Evolutionary conservation across 257 asterid genomes (phyloP), one percentile per base, ranked within the genome.

Genomic region (Solanum corneliomulleri): DNA sequence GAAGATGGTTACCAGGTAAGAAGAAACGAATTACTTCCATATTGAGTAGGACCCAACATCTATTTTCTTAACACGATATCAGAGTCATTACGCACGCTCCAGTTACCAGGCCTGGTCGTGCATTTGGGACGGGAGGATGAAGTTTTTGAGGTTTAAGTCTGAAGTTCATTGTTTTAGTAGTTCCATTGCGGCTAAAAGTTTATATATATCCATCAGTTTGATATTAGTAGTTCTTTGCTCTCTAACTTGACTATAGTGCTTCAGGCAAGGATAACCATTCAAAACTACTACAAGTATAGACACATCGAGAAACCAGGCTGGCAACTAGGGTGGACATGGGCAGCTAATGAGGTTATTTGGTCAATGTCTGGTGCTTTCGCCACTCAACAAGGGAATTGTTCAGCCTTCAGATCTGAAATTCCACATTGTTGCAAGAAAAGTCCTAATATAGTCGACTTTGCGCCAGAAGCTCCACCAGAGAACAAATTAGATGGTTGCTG

Each of bases 291-390:
- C 75, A 92, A 88, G 91, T 94, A 94, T 69, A 95, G 95, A 14
- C 95, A 94, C 29, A 90, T 93, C 3, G 95, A 91, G 84, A 86
- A 66, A 35, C 95, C 94, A 27, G 98, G 98, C n/a, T 94, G 98
- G 98, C 89, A 87, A 75, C 84, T 94, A 6, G 94, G 98, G 78
- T 94, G 98, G 98, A 85, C 68, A 35, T 94, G 98, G 98, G 87
- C 84, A 2, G 81, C 87, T 23, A 85, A 76, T 64, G 96, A 94
- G 87, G 90, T 91, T 9, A 93, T 93, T 23, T 92, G 93, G 95
- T 91, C 95, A 45, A 93, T 94, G 89, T 81, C 91, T 23, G 96
- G 98, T 62, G 96, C 93, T 66, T 87, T 93, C 85, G 92, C 95
- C 12, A 86, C 88, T 71, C 88, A 90, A 82, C 95, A 91, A 89